Base-by-base conservation (phyloP, 2,329 filamentous ascomycete genomes). In the Pseudocercospora ulei region DNA sequence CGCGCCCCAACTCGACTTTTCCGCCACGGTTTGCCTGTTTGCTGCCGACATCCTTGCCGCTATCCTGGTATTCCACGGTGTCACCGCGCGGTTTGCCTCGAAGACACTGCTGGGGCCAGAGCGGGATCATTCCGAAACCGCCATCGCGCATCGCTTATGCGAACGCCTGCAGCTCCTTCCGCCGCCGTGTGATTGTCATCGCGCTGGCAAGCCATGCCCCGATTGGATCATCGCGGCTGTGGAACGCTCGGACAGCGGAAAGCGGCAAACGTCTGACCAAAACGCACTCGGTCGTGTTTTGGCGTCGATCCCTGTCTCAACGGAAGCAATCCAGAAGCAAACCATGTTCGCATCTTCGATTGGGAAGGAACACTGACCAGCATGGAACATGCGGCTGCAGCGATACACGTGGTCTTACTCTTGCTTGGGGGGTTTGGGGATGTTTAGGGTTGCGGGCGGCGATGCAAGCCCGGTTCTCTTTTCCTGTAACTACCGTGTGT, bases 291-390 rank as follows among this genome's bases (percentile, higher is more conserved):
- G 19, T 29, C 22, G 26, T 25, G 13, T 24, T 23, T 18, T 33
- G 33, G 37, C n/a, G 34, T 29, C 33, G 20, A 39, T 39, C 37
- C 23, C 12, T 20, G 27, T 39, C 13, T 24, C 37, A 30, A 24
- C 16, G 37, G 18, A 33, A 22, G 30, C 30, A 22, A n/a, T 33
- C 30, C 17, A 42, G 17, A 35, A 35, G 29, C 30, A 44, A 34
- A 36, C 24, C 35, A 41, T 39, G 30, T 14, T 23, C 22, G 27
- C 13, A 39, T 47, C 38, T 44, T 41, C 41, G 40, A 47, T 47
- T 9, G 16, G 33, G 13, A 39, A 26, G 33, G 13, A 39, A 26
- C 22, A 12, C 24, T 36, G 16, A 16, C 27, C 22, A 39, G 31
- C 41, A 40, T 39, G 35, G 33, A 39, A n/a, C 33, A 37, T 36